Percentiles rank a stretch among this genome's conserved stretches.
Conservation (phyloP, 768 basidiomycete genomes). For the Leccinum aurantiacum region DNA sequence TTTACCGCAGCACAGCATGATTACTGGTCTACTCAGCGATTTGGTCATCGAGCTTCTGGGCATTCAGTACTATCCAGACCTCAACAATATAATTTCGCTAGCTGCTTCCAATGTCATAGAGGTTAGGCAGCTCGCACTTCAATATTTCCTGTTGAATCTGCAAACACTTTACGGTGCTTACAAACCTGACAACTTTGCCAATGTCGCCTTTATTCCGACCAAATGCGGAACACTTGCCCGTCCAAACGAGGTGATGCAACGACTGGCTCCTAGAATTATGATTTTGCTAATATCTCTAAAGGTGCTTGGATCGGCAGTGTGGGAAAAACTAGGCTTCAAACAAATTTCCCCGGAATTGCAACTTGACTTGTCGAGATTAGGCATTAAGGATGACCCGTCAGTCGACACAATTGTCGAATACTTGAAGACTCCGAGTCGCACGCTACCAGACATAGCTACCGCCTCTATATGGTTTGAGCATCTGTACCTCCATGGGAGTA, state of each 20-base stretch:
- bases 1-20: neutral
- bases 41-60: conserved; percentile 8
- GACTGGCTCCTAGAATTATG: neutral
- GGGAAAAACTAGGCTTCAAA: conserved; percentile 14
- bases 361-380: conserved; percentile 15
- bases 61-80: conserved; percentile 1
- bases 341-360: neutral
- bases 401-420: neutral
- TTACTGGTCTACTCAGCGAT: neutral
- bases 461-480: conserved; percentile 11
- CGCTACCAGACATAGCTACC: neutral
- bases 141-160: conserved; percentile 14
- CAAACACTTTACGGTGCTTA: conserved; percentile 12
- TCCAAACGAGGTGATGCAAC: conserved; percentile 11
- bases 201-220: conserved; percentile 17
- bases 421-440: conserved; percentile 2
- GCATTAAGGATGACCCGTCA: conserved; percentile 9
- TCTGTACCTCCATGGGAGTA: conserved; percentile 9
- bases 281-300: neutral
- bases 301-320: conserved; percentile 10
- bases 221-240: conserved; percentile 2
- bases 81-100: conserved; percentile 4
- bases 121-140: conserved; percentile 5
- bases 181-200: conserved; percentile 9
- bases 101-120: conserved; percentile 7